A percentile compares a stretch with the other conserved stretches of the same genome.
Evolutionary conservation across 179 eudicot genomes (phyloP).

Genomic region (Spergularia azorica): DNA sequence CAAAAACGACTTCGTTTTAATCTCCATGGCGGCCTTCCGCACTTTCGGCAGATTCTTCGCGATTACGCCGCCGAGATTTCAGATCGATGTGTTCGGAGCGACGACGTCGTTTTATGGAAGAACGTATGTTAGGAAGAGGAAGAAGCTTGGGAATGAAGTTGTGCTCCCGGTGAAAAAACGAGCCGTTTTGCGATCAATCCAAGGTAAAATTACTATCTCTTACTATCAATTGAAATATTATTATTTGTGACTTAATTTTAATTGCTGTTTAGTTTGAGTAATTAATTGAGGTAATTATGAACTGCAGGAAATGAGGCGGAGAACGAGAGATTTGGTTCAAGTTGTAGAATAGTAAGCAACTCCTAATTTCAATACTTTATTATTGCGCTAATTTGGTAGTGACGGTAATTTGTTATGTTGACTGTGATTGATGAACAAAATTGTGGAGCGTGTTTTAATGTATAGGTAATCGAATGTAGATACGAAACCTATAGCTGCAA

Average conservation of each 20-base stretch:
- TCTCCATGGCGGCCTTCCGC: conserved; percentile 34
- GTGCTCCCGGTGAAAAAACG: conserved; percentile 33
- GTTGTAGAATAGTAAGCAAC: neutral
- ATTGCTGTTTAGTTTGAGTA: neutral
- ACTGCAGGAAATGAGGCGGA: conserved; percentile 38
- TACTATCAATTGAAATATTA: too few relatives aligned
- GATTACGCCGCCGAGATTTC: conserved; percentile 30
- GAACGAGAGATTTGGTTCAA: neutral
- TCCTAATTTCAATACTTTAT: too few relatives aligned
- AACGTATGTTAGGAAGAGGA: conserved; percentile 57
- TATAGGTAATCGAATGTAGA: neutral
- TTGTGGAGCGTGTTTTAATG: neutral
- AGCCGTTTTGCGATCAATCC: conserved; percentile 16
- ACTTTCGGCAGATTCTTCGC: conserved; percentile 38
- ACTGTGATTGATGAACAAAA: neutral
- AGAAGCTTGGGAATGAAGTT: conserved; percentile 30
- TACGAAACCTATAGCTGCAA: neutral
- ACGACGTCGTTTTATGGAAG: conserved; percentile 27
- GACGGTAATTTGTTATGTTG: neutral
- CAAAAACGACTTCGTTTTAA: conserved; percentile 32
- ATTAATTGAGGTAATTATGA: conserved; percentile 14
- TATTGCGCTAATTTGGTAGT: neutral
- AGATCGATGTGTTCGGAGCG: conserved; percentile 15
- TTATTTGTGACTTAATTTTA: neutral
- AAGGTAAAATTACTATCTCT: conserved; percentile 34